These are phyloP conservation scores for Globisporangium emineosum DNA, from an alignment of 352 stramenopile genomes.

Conservation along the genomic window DNA sequence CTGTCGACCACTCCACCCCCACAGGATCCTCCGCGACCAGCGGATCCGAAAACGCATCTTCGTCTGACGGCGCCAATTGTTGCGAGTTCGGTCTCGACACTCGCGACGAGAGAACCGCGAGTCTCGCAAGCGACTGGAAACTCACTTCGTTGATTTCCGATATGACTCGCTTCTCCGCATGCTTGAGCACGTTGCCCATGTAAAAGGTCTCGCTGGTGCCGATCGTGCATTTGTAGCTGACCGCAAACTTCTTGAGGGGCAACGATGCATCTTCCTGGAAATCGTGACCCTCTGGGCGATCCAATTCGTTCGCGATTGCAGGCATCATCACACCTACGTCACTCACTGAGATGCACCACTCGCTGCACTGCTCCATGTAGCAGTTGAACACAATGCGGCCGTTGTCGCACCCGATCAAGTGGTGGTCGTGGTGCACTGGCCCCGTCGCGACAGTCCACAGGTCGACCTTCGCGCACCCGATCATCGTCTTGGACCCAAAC, in stretches of 20 bases:
- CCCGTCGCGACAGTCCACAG: slow-evolving; percentile 81
- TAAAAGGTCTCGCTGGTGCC: slow-evolving; percentile 86
- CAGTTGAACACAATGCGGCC: slow-evolving; percentile 88
- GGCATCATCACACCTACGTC: slow-evolving; percentile 89
- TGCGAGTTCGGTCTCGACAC: slow-evolving; percentile 70
- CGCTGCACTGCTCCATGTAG: slow-evolving; percentile 90
- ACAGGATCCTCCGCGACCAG: slow-evolving; percentile 78
- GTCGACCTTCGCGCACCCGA: slow-evolving; percentile 75
- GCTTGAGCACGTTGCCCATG: slow-evolving; percentile 82
- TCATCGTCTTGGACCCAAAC: slow-evolving; percentile 74
- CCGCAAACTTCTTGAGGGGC: slow-evolving; percentile 85
- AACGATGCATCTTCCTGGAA: slow-evolving; percentile 88
- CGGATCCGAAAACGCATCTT: slow-evolving; percentile 46
- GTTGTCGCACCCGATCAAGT: slow-evolving; percentile 84
- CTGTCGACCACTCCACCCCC: slow-evolving; percentile 63
- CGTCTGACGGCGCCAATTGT: slow-evolving; percentile 37
- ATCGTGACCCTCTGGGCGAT: slow-evolving; percentile 85
- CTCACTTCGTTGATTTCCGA: slow-evolving; percentile 84
- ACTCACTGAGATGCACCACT: slow-evolving; percentile 88
- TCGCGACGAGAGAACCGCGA: slow-evolving; percentile 80
- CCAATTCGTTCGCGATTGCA: slow-evolving; percentile 84
- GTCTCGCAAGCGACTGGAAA: slow-evolving; percentile 79
- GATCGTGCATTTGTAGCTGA: slow-evolving; percentile 90
- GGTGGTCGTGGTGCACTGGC: slow-evolving; percentile 86
- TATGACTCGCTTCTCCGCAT: slow-evolving; percentile 71